phyloP scores from a whole-genome alignment of 805 yeast species.

The Metschnikowia similis region DNA sequence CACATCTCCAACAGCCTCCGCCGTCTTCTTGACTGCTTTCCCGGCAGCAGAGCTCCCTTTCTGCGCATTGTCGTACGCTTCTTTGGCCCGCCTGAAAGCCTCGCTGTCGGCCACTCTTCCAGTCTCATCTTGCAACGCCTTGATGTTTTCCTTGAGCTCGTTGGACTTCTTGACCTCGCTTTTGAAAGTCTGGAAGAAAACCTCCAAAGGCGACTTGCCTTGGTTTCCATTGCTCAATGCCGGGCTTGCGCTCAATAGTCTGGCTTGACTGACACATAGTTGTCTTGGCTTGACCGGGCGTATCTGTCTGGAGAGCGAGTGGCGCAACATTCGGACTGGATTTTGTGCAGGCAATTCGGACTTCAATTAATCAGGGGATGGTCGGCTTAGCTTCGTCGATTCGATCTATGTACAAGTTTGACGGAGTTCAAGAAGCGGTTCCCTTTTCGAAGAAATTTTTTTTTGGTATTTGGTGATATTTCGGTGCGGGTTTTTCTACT shows the following conservation, averaged over 20 bases:
- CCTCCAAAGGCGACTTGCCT: constrained; percentile 73
- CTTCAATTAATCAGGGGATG: no score
- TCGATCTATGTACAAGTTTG: constrained; percentile 4
- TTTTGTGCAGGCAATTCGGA: not conserved
- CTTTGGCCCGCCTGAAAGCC: constrained; percentile 88
- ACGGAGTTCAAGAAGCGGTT: constrained; percentile 2
- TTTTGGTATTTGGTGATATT: not conserved
- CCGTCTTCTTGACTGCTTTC: constrained; percentile 78
- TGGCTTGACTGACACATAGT: not conserved
- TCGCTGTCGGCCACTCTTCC: constrained; percentile 92
- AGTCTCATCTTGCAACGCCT: constrained; percentile 92
- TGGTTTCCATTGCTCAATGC: constrained; percentile 12
- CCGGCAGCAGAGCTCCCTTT: constrained; percentile 63
- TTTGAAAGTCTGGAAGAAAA: constrained; percentile 87
- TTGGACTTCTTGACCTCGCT: constrained; percentile 85
- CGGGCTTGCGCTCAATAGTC: constrained; percentile 12
- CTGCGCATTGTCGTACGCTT: constrained; percentile 85
- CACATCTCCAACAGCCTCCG: constrained; percentile 87
- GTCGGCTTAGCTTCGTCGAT: not conserved
- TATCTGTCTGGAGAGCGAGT: constrained; percentile 11
- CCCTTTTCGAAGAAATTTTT: not conserved
- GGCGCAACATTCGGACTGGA: constrained; percentile 13
- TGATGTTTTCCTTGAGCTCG: constrained; percentile 88
- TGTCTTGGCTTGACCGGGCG: constrained; percentile 5
- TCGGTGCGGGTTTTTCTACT: constrained; percentile 1